phyloP scores from a whole-genome alignment of 768 basidiomycete genomes.

The Serendipita sp. region DNA sequence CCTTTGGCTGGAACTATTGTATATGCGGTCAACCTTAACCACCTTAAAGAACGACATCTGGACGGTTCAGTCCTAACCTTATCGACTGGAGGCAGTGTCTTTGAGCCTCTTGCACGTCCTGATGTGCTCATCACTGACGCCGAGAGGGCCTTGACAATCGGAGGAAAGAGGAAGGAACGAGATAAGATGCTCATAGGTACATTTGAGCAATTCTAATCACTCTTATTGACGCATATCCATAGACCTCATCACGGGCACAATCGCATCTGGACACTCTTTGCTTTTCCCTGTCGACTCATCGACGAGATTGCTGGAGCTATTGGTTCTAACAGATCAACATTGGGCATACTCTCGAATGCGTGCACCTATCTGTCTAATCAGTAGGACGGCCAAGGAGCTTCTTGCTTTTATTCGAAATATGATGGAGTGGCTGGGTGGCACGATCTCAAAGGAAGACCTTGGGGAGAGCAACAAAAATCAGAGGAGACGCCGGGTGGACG shows the following conservation, averaged over 20 bases:
- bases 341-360: slow-evolving; percentile 75
- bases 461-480: slow-evolving; percentile 42
- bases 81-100: slow-evolving; percentile 48
- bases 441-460: slow-evolving; percentile 81
- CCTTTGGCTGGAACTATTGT: slow-evolving; percentile 90
- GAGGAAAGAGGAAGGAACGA: slow-evolving; percentile 76
- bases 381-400: slow-evolving; percentile 83
- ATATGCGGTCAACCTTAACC: slow-evolving; percentile 90
- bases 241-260: slow-evolving; percentile 82
- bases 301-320: slow-evolving; percentile 86
- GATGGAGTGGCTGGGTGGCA: slow-evolving; percentile 99
- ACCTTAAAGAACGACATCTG: slow-evolving; percentile 87
- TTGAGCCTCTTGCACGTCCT: slow-evolving; percentile 74
- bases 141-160: slow-evolving; percentile 63
- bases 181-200: slow-evolving; percentile 72
- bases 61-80: slow-evolving; percentile 82
- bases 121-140: slow-evolving; percentile 91
- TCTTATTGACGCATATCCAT: slow-evolving; percentile 7
- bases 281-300: slow-evolving; percentile 88
- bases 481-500: slow-evolving; percentile 39
- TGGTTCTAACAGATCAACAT: slow-evolving; percentile 90
- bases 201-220: not conserved
- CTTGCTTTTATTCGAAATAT: slow-evolving; percentile 83
- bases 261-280: slow-evolving; percentile 63
- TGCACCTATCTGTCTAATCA: slow-evolving; percentile 79